Evolutionary conservation across 2,329 filamentous ascomycete species (phyloP), one percentile per base, ranked within the genome.

Genomic region (Xylariaceae sp.): DNA sequence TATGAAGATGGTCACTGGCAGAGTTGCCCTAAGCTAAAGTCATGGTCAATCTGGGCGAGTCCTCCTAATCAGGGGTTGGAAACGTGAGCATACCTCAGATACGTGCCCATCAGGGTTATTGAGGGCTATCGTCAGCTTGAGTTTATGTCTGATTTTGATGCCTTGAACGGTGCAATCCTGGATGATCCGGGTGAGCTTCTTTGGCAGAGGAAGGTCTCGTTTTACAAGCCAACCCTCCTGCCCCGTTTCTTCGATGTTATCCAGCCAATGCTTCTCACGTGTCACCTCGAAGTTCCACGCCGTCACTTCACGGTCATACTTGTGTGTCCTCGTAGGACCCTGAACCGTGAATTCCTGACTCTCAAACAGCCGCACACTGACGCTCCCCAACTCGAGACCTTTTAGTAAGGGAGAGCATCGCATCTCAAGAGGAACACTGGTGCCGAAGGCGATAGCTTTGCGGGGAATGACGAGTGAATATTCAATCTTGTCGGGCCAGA

Each of bases 401-500:
- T 99, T 97, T 45, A 96, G 75, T 2, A 97, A 75, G 0, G 92
- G 91, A 1, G 90, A 89, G 55, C 97, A 84, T 55, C 88, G 83
- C 73, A 96, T 92, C 60, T 95, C 85, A 52, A 96, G 78, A 1
- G 85, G 83, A 43, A 97, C 84, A 18, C 80, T 79, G n/a, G 89
- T 95, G 44, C 94, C 94, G 62, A 96, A 95, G 15, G 96, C 87
- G 47, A 96, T 86, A 2, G 94, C 94, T 72, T 96, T 96, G 63
- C 90, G 91, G 0, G 94, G 92, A 11, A 95, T 89, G 50, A 89
- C 83, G 55, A 99, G 90, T 30, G 90, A 92, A 72, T 99, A 99
- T 67, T 95, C 89, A 60, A 97, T 82, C 75, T 99, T 99, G 74
- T 96, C 94, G 6, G 90, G 88, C 94, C 94, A 99, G 56, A 95